Conservation (phyloP, 1,139 yeast genomes). For the Candida albicans region DNA sequence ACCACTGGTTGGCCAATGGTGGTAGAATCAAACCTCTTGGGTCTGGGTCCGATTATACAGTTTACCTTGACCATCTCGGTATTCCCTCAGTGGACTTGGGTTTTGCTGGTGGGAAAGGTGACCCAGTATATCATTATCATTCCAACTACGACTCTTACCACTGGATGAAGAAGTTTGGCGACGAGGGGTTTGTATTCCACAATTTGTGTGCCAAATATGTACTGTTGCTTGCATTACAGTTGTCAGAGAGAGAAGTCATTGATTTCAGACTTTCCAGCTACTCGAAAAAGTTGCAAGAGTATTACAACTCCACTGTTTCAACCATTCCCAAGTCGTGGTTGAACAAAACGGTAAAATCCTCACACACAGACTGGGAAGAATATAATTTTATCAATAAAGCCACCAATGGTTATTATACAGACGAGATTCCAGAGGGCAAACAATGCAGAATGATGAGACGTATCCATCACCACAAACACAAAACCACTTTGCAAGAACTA, state of each 20-base stretch:
- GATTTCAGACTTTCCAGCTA: conserved; percentile 39
- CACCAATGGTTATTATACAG: conserved; percentile 25
- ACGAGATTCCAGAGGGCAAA: conserved; percentile 5
- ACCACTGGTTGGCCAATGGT: conserved; percentile 51
- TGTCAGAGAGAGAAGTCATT: conserved; percentile 57
- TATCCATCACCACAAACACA: conserved; percentile 16
- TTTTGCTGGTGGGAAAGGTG: conserved; percentile 29
- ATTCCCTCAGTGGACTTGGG: conserved; percentile 45
- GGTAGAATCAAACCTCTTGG: conserved; percentile 39
- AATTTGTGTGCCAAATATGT: conserved; percentile 57
- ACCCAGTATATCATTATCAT: conserved; percentile 55
- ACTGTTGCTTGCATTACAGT: conserved; percentile 53
- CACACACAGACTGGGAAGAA: conserved; percentile 20
- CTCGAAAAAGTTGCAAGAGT: conserved; percentile 30
- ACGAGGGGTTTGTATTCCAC: conserved; percentile 55
- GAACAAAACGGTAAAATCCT: conserved; percentile 17
- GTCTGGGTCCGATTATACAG: conserved; percentile 50
- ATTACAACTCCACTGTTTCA: conserved; percentile 28
- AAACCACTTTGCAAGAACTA: conserved; percentile 30
- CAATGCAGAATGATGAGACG: conserved; percentile 9
- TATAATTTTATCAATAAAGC: conserved; percentile 21
- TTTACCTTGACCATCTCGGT: conserved; percentile 48
- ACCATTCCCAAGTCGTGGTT: conserved; percentile 38
- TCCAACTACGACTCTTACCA: conserved; percentile 59
- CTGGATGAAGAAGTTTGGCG: conserved; percentile 58